Evolutionary conservation across 2,329 filamentous ascomycete genomes (phyloP).

Genomic region (Nothopassalora personata): DNA sequence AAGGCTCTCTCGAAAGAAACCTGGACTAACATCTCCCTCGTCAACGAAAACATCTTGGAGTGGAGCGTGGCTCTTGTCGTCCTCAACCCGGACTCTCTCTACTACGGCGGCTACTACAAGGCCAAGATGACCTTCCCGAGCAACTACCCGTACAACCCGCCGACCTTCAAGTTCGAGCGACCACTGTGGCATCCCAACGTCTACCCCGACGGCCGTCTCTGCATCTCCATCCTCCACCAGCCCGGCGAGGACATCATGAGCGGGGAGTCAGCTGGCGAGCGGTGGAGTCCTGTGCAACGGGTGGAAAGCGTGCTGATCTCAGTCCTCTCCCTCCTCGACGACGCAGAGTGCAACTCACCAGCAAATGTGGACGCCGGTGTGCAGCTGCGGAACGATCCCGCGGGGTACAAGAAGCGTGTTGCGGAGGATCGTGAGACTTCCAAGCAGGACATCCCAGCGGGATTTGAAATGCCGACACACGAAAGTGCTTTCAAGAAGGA

Average conservation of each 20-base stretch:
- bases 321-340: constrained; percentile 84
- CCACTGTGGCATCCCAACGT: constrained; percentile 91
- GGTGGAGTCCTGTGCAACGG: constrained; percentile 90
- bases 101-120: constrained; percentile 90
- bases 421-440: constrained; percentile 65
- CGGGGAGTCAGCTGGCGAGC: constrained; percentile 81
- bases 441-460: constrained; percentile 72
- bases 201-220: constrained; percentile 82
- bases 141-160: constrained; percentile 86
- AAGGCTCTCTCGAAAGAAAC: constrained; percentile 78
- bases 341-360: constrained; percentile 86
- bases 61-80: constrained; percentile 90
- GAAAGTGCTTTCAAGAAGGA: constrained; percentile 57
- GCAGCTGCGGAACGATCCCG: constrained; percentile 68
- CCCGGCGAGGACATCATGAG: constrained; percentile 91
- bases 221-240: constrained; percentile 92
- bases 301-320: constrained; percentile 93
- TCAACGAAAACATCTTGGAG: constrained; percentile 75
- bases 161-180: constrained; percentile 78
- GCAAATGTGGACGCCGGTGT: constrained; percentile 93
- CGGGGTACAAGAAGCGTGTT: constrained; percentile 65
- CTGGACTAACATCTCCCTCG: constrained; percentile 85
- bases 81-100: constrained; percentile 84
- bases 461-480: constrained; percentile 74
- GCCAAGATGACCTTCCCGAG: constrained; percentile 80